Evolutionary conservation across 1,284 basidiomycete species (phyloP), one percentile per base, ranked within the genome.

Genomic region (Butyriboletus appendiculatus): DNA sequence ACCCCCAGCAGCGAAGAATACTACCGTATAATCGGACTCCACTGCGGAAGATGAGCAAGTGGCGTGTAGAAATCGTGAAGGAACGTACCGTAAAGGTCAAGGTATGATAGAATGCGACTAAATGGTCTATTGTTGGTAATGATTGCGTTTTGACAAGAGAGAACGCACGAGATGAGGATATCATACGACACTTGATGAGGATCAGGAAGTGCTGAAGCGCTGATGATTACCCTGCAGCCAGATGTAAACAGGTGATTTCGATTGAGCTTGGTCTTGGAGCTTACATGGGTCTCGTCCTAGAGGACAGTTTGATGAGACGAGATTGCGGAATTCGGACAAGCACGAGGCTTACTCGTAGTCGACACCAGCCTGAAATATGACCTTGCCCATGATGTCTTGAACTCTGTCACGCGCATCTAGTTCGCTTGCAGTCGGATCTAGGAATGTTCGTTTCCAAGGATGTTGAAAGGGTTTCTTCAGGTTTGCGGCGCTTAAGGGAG

Each of bases 331-430:
- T 45, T 39, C 10, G 53, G 28, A 55, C 51, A 40, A 32, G 40
- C 44, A 46, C 26, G 44, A 26, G 15, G 74, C 79, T 62, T 63
- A 92, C 89, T 93, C 91, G 63, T 84, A 92, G 72, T 94, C 92
- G 51, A 94, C 88, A 2, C 92, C 91, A 37, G 92, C 91, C 66
- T 93, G 92, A 61, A 90, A 92, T 48, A 94, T 90, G 73, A 93
- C 76, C 65, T 76, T 82, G 34, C 74, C 68, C 73, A 93, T 82
- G 35, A 88, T 81, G 18, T 86, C 80, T 64, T 89, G 82, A 16
- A 88, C 71, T 53, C 73, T 73, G 48, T 80, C 81, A 55, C 66
- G 68, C 38, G 74, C 76, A 55, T 71, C 65, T 4, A 60, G 57
- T 37, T 68, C 67, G 44, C 45, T 18, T 42, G 53, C 20, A 12